These are phyloP conservation scores for Pyrenochaeta sp. DNA, from an alignment of 2,329 filamentous ascomycete genomes.

Conservation along the genomic window DNA sequence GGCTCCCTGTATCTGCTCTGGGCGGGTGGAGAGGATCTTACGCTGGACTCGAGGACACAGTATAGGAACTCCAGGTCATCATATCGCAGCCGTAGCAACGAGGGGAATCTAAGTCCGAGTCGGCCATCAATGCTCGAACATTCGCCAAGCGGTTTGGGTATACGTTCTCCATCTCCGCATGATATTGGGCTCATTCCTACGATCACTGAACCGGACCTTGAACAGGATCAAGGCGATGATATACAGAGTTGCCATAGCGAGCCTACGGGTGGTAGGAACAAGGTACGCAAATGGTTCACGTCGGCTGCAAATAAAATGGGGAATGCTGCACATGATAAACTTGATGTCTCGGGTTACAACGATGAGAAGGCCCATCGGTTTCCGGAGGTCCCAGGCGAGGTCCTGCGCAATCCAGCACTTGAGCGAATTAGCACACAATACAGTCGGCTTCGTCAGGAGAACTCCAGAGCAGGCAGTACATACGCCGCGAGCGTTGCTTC, in stretches of 20 bases:
- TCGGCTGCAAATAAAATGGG: constrained; percentile 58
- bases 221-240: constrained; percentile 5
- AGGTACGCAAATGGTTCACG: constrained; percentile 51
- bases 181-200: constrained; percentile 20
- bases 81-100: constrained; percentile 34
- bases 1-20: constrained; percentile 66
- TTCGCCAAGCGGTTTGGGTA: constrained; percentile 13
- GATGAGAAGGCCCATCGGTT: constrained; percentile 59
- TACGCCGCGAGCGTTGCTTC: constrained; percentile 48
- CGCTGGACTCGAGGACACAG: constrained; percentile 13
- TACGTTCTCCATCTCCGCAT: constrained; percentile 25
- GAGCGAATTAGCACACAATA: constrained; percentile 53
- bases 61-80: constrained; percentile 7
- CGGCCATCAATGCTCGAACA: constrained; percentile 3
- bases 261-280: constrained; percentile 28
- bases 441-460: constrained; percentile 50
- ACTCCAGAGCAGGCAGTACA: constrained; percentile 51
- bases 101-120: constrained; percentile 10
- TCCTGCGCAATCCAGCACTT: constrained; percentile 54
- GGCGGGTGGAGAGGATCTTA: constrained; percentile 47
- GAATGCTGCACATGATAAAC: constrained; percentile 55
- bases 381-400: constrained; percentile 65
- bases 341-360: constrained; percentile 60
- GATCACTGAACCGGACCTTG: constrained; percentile 22
- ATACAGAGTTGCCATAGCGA: constrained; percentile 6